phyloP scores from a whole-genome alignment of 352 stramenopile species.

The Globisporangium cederbergense region DNA sequence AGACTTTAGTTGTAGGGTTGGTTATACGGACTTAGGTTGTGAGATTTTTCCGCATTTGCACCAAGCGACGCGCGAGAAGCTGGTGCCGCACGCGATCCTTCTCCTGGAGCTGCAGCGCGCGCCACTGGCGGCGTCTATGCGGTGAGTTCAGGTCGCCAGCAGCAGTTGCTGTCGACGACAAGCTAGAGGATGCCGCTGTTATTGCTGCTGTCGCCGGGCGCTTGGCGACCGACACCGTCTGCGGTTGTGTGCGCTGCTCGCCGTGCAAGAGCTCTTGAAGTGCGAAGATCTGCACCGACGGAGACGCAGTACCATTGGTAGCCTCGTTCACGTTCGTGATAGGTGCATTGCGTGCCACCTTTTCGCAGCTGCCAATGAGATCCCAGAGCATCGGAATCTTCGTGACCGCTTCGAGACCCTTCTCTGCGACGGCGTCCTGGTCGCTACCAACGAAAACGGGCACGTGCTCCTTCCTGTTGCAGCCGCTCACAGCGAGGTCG shows the following conservation, averaged over 20 bases:
- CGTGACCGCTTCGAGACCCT: conserved; percentile 20
- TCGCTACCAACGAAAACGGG: conserved; percentile 13
- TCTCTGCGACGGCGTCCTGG: conserved; percentile 4
- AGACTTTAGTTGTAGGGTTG: too few species aligned
- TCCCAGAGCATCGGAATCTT: conserved; percentile 40
- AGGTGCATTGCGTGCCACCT: background rate
- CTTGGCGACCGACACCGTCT: background rate
- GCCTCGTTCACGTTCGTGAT: background rate
- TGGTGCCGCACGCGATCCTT: conserved; percentile 56
- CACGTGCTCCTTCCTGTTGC: conserved; percentile 38
- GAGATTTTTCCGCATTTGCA: conserved; percentile 52
- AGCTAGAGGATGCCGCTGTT: background rate
- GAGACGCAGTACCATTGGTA: background rate
- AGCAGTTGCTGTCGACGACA: conserved; percentile 7
- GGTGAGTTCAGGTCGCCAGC: conserved; percentile 14
- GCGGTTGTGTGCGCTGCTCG: background rate
- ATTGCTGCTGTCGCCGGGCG: background rate
- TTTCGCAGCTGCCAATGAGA: conserved; percentile 22
- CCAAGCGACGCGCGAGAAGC: conserved; percentile 36
- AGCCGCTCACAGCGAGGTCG: conserved; percentile 39
- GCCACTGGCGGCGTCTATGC: conserved; percentile 35
- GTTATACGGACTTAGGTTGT: conserved; percentile 16
- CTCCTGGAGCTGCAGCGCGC: conserved; percentile 60
- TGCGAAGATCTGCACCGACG: background rate
- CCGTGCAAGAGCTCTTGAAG: conserved; percentile 10